These are phyloP conservation scores for Boletus insuetus DNA, from an alignment of 768 basidiomycete genomes.

Conservation along the genomic window DNA sequence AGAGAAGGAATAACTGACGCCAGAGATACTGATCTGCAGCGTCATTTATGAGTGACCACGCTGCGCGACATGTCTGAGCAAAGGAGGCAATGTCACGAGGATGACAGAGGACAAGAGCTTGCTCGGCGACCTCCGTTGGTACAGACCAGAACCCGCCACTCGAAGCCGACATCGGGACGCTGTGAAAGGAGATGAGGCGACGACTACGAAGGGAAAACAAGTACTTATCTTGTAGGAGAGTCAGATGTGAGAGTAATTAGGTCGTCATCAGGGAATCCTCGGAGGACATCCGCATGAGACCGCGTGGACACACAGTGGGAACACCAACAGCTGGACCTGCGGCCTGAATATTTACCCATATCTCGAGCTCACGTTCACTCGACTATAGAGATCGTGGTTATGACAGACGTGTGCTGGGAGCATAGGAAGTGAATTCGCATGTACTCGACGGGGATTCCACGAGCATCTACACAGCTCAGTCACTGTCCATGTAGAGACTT, in stretches of 20 bases:
- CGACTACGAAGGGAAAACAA: background rate
- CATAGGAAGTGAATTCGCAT: no score
- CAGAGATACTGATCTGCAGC: constrained; percentile 59
- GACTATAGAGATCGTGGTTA: background rate
- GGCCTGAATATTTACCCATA: background rate
- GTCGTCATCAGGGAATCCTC: background rate
- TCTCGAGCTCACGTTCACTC: background rate
- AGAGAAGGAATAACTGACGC: constrained; percentile 58
- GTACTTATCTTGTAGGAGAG: background rate
- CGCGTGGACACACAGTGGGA: background rate
- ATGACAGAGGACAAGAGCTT: constrained; percentile 53
- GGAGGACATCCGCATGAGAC: background rate
- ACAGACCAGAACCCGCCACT: constrained; percentile 22
- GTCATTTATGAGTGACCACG: constrained; percentile 48
- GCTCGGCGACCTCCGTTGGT: constrained; percentile 56
- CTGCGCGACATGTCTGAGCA: constrained; percentile 50
- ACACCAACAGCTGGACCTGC: background rate
- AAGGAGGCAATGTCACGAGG: constrained; percentile 60
- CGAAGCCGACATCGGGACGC: constrained; percentile 1
- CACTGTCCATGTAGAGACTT: no score
- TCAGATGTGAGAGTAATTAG: background rate
- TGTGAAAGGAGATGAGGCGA: background rate
- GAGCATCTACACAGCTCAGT: no score
- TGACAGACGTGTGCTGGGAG: no score
- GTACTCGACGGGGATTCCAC: no score